phyloP scores from a whole-genome alignment of 139 green algal genomes.

The Chlamydomonas schloesseri region DNA sequence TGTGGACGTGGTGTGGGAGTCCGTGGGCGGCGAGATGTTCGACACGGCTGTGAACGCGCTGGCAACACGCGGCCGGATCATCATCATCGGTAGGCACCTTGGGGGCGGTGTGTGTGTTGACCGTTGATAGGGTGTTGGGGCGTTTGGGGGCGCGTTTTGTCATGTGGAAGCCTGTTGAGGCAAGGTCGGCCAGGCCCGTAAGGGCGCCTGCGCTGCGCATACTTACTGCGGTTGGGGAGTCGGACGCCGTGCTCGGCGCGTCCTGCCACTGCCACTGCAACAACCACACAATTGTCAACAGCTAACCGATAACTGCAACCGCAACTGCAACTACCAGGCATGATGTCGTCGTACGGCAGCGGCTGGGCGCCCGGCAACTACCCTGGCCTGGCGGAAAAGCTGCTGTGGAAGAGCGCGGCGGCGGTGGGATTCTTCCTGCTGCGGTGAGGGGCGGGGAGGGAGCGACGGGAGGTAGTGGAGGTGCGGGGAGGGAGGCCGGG shows the following conservation, averaged over 20 bases:
- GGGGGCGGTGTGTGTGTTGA: too few species aligned
- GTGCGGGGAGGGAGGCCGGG: neutral
- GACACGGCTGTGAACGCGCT: constrained; percentile 70
- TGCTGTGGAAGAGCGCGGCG: constrained; percentile 82
- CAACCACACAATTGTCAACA: too few species aligned
- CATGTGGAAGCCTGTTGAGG: too few species aligned
- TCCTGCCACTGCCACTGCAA: too few species aligned
- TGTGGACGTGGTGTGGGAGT: constrained; percentile 82
- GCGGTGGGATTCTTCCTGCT: constrained; percentile 88
- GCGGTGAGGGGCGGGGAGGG: constrained; percentile 50
- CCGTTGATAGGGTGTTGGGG: too few species aligned
- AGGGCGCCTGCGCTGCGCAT: too few species aligned
- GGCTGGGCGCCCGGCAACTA: constrained; percentile 63
- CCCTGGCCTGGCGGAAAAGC: constrained; percentile 78
- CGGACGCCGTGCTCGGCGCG: too few species aligned
- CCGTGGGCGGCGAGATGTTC: constrained; percentile 86
- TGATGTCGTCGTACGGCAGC: constrained; percentile 42
- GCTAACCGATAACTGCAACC: too few species aligned
- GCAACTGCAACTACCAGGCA: constrained; percentile 43
- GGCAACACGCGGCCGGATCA: constrained; percentile 68
- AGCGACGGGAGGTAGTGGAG: too few species aligned
- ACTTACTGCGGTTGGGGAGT: too few species aligned
- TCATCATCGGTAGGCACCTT: constrained; percentile 74
- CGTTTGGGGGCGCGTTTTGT: too few species aligned
- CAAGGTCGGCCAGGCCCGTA: too few species aligned